Evolutionary conservation across 2,329 filamentous ascomycete genomes (phyloP).

Genomic region (Exophiala phaeomuriformis): DNA sequence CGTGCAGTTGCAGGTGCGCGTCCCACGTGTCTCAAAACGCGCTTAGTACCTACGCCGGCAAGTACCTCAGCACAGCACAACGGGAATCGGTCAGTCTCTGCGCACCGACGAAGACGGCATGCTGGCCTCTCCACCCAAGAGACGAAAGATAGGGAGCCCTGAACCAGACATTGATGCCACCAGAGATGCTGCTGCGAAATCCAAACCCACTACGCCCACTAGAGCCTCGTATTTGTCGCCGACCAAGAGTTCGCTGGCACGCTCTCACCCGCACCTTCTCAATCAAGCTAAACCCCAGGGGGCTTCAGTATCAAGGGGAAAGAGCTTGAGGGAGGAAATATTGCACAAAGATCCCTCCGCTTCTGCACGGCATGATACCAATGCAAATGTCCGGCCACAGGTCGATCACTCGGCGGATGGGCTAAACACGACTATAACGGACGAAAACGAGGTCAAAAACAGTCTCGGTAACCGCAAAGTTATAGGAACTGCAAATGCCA

Average conservation of each 20-base stretch:
- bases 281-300: constrained; percentile 7
- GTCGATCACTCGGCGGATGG: not conserved
- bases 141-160: constrained; percentile 8
- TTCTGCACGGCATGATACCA: not conserved
- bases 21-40: too few species aligned
- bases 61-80: too few species aligned
- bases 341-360: not conserved
- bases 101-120: not conserved
- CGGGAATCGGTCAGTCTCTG: not conserved
- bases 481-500: not conserved
- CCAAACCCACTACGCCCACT: constrained; percentile 20
- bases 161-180: not conserved
- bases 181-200: not conserved
- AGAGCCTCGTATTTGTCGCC: constrained; percentile 27
- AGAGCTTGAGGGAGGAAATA: constrained; percentile 18
- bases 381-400: not conserved
- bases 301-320: constrained; percentile 11
- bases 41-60: too few species aligned
- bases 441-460: not conserved
- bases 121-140: constrained; percentile 16
- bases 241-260: constrained; percentile 27
- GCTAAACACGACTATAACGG: not conserved
- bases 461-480: not conserved
- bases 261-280: constrained; percentile 26
- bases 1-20: too few species aligned